Evolutionary conservation across 257 asterid species (phyloP), one percentile per base, ranked within the genome.

Genomic region (Penstemon barbatus): DNA sequence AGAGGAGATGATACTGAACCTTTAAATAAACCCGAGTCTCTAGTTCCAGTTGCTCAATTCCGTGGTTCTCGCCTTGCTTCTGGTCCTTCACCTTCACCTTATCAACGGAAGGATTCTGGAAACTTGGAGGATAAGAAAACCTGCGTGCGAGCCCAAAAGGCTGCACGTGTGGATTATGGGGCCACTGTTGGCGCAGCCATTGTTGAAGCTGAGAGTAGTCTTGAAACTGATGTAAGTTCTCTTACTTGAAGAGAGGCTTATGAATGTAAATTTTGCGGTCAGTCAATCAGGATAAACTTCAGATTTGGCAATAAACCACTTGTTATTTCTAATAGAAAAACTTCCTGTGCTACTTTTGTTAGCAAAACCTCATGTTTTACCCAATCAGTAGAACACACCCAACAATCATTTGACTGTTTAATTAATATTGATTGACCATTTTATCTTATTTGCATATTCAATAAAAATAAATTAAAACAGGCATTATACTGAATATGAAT

Each of bases 31-130:
- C 97, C 96, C 59, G 95, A 80, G 50, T 83, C 95, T 54, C 80
- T 94, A 63, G 96, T 94, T 75, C 92, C 99, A 2, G 90, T 94
- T 75, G 60, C 89, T 73, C 86, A 90, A 36, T 94, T 87, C 84
- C 86, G 74, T 59, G 97, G 97, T 74, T 88, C 97, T 66, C 97
- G 99, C 69, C 99, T 94, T 59, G 96, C 99, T 72, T 91, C 97
- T 70, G 99, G 91, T 68, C 92, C 88, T 67, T 72, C 83, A 54
- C 85, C 95, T 71, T 86, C 99, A 15, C 99, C 99, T 57, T 91
- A 73, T 78, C 83, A 83, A 66, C 87, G 61, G 52, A 76, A 80
- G 52, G 85, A 72, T 63, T 55, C 76, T 61, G 83, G 69, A 48
- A 71, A 66, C 55, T 43, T 77, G 60, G 79, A 66, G 62, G 83